Conservation (phyloP, 345 rosid genomes). For the Cardamine chenopodiifolia region DNA sequence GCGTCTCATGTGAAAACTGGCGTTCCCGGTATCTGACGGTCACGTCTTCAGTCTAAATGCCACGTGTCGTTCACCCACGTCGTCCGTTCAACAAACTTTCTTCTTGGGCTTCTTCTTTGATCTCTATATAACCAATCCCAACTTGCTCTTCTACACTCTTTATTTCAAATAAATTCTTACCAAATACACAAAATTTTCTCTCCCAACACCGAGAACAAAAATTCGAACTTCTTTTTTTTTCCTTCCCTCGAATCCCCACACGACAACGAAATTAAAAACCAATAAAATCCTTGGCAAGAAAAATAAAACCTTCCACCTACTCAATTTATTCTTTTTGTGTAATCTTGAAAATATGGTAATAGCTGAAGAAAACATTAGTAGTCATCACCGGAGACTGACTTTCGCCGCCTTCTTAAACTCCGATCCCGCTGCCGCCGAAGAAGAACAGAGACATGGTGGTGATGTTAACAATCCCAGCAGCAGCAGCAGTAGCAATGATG, state of each 20-base stretch:
- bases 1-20: slow-evolving; percentile 33
- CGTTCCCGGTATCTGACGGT: slow-evolving; percentile 20
- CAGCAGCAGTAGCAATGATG: slow-evolving; percentile 37
- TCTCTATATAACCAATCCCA: slow-evolving; percentile 23
- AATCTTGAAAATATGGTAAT: slow-evolving; percentile 28
- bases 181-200: slow-evolving; percentile 13
- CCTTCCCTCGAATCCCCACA: neutral
- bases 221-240: neutral
- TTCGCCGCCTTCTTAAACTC: slow-evolving; percentile 62
- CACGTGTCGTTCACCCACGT: slow-evolving; percentile 44
- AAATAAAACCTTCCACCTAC: slow-evolving; percentile 4
- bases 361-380: slow-evolving; percentile 28
- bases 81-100: slow-evolving; percentile 37
- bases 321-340: neutral
- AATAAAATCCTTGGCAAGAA: neutral
- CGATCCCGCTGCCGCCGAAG: slow-evolving; percentile 43
- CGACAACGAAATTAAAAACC: slow-evolving; percentile 24
- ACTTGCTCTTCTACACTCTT: slow-evolving; percentile 17
- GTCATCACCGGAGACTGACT: slow-evolving; percentile 51
- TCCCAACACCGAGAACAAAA: neutral
- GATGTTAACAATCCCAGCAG: slow-evolving; percentile 19
- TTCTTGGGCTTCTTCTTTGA: neutral
- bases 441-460: slow-evolving; percentile 35
- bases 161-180: slow-evolving; percentile 28
- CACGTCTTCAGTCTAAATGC: slow-evolving; percentile 30